phyloP scores from a whole-genome alignment of 1,284 basidiomycete species.

The Sanghuangporus sanghuang region DNA sequence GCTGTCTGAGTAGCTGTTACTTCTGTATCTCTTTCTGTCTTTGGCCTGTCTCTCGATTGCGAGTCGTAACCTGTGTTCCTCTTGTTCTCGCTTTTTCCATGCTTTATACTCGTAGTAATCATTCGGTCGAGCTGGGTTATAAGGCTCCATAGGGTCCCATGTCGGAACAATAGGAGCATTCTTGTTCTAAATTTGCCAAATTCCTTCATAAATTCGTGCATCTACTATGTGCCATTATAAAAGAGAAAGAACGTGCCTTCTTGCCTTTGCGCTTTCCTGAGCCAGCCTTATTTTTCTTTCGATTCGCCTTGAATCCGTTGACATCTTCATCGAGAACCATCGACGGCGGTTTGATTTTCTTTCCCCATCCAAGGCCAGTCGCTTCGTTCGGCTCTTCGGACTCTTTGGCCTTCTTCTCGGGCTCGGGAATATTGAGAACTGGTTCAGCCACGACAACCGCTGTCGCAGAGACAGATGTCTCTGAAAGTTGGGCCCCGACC shows the following conservation, averaged over 20 bases:
- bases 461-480: slow-evolving; percentile 46
- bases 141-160: slow-evolving; percentile 76
- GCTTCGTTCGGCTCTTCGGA: slow-evolving; percentile 5
- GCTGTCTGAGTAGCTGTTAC: slow-evolving; percentile 63
- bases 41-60: slow-evolving; percentile 52
- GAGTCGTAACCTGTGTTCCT: slow-evolving; percentile 59
- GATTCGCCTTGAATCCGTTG: slow-evolving; percentile 68
- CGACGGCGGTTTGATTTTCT: slow-evolving; percentile 83
- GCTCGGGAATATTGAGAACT: slow-evolving; percentile 38
- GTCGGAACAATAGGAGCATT: slow-evolving; percentile 42
- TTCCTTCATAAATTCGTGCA: neutral
- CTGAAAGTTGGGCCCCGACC: slow-evolving; percentile 44
- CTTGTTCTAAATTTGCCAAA: slow-evolving; percentile 46
- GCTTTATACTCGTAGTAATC: slow-evolving; percentile 83
- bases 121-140: slow-evolving; percentile 78
- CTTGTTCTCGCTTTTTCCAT: slow-evolving; percentile 69
- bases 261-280: slow-evolving; percentile 50
- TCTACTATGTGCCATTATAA: neutral
- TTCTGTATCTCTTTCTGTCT: slow-evolving; percentile 52
- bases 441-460: slow-evolving; percentile 72
- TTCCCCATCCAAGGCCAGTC: slow-evolving; percentile 59
- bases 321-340: slow-evolving; percentile 85
- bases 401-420: slow-evolving; percentile 7
- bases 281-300: slow-evolving; percentile 42
- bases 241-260: slow-evolving; percentile 43